Conservation (phyloP, 352 stramenopile genomes). For the Phytophthora pini region DNA sequence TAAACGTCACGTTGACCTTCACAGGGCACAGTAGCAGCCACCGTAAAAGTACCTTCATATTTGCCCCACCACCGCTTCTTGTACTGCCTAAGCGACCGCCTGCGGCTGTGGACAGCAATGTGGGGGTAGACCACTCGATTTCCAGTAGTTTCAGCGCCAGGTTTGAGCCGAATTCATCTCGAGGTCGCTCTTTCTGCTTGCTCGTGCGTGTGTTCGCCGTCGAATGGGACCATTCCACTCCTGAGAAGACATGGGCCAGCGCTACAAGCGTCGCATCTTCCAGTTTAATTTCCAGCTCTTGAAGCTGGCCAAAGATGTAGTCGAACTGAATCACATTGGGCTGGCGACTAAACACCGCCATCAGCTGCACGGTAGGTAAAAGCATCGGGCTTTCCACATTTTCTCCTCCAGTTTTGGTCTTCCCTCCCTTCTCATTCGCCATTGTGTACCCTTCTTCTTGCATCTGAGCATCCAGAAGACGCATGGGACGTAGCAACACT, state of each 20-base stretch:
- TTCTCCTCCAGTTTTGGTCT: conserved; percentile 11
- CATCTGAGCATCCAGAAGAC: conserved; percentile 68
- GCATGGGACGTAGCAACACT: conserved; percentile 76
- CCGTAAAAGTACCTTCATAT: conserved; percentile 77
- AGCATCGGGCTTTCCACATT: conserved; percentile 41
- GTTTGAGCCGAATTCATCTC: conserved; percentile 49
- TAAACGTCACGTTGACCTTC: conserved; percentile 90
- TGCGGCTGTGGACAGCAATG: conserved; percentile 44
- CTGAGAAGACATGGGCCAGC: conserved; percentile 77
- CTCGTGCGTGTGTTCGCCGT: conserved; percentile 28
- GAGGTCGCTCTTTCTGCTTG: conserved; percentile 25
- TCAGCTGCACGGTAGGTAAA: conserved; percentile 82
- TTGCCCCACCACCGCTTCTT: conserved; percentile 47
- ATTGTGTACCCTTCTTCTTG: conserved; percentile 60
- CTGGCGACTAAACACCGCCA: conserved; percentile 74
- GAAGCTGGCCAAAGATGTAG: conserved; percentile 88
- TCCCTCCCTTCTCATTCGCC: conserved; percentile 29
- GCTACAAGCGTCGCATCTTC: conserved; percentile 83
- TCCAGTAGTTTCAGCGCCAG: conserved; percentile 59
- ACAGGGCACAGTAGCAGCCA: conserved; percentile 88
- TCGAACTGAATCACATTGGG: conserved; percentile 80
- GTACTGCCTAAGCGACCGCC: conserved; percentile 32
- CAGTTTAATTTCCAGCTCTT: conserved; percentile 88
- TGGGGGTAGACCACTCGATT: conserved; percentile 66
- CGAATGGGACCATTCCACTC: conserved; percentile 65